Conservation (phyloP, 1,284 basidiomycete species). For the Ceratorhiza oryzae-sativae region DNA sequence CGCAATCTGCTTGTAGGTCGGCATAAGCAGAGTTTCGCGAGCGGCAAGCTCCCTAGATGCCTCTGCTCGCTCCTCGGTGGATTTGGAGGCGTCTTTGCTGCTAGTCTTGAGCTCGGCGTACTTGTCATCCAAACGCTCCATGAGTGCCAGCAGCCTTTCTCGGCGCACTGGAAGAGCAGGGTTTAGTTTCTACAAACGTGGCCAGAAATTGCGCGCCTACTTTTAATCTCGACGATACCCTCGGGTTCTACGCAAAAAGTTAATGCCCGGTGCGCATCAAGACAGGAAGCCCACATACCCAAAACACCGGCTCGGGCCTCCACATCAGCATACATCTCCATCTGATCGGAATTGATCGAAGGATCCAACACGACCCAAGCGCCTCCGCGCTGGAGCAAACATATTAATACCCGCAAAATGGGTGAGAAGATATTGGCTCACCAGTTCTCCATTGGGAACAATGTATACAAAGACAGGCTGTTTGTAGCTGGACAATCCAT, state of each 20-base stretch:
- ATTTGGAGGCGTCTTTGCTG: constrained; percentile 75
- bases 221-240: constrained; percentile 94
- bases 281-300: constrained; percentile 43
- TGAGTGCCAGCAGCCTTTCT: constrained; percentile 87
- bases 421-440: constrained; percentile 30
- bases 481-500: constrained; percentile 95
- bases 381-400: constrained; percentile 73
- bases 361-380: constrained; percentile 99
- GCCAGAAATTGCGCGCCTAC: constrained; percentile 57
- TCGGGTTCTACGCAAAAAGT: constrained; percentile 74
- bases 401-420: neutral
- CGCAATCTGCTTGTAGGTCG: constrained; percentile 93
- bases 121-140: constrained; percentile 90
- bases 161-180: constrained; percentile 62
- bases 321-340: constrained; percentile 99
- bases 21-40: constrained; percentile 84
- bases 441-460: constrained; percentile 95
- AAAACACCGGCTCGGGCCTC: constrained; percentile 96
- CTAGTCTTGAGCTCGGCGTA: constrained; percentile 85
- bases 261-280: neutral
- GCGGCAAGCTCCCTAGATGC: constrained; percentile 73
- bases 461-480: constrained; percentile 99
- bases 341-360: constrained; percentile 94
- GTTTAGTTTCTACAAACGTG: neutral
- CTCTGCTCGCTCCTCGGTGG: constrained; percentile 74